phyloP scores from a whole-genome alignment of 1,139 yeast species.

The Geotrichum citri-aurantii region DNA sequence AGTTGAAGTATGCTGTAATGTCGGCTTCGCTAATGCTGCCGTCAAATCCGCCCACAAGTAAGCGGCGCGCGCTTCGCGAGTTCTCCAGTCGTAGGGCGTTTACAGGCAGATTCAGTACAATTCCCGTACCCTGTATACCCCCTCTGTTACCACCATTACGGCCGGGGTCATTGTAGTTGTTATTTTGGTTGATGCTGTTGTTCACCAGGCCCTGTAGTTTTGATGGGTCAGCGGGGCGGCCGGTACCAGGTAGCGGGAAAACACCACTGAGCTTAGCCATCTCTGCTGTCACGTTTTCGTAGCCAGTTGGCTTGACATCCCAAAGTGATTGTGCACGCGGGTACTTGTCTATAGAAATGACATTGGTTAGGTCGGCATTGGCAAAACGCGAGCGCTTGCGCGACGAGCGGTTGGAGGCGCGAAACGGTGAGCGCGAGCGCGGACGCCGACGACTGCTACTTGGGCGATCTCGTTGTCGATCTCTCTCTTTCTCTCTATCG shows the following conservation, averaged over 20 bases:
- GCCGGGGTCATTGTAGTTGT: neutral
- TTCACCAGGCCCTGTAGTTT: slow-evolving; percentile 47
- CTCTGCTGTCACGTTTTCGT: slow-evolving; percentile 70
- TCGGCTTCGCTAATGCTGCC: slow-evolving; percentile 38
- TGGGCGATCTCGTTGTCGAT: slow-evolving; percentile 19
- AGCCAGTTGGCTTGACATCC: slow-evolving; percentile 73
- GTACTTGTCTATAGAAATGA: slow-evolving; percentile 42
- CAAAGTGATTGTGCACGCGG: slow-evolving; percentile 52
- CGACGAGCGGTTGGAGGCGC: slow-evolving; percentile 20
- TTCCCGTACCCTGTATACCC: neutral
- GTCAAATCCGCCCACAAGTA: slow-evolving; percentile 46
- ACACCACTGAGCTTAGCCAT: slow-evolving; percentile 78
- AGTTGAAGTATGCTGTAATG: slow-evolving; percentile 33
- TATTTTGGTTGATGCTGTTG: neutral
- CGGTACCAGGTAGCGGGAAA: slow-evolving; percentile 71
- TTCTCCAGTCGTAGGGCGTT: slow-evolving; percentile 23
- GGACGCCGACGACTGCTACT: slow-evolving; percentile 18
- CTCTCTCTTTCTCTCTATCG: slow-evolving; percentile 19
- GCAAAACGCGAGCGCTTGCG: slow-evolving; percentile 19
- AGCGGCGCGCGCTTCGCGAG: slow-evolving; percentile 41
- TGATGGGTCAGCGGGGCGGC: slow-evolving; percentile 51
- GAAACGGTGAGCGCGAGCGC: slow-evolving; percentile 19
- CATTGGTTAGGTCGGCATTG: slow-evolving; percentile 31
- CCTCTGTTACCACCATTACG: slow-evolving; percentile 2
- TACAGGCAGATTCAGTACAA: slow-evolving; percentile 12